Evolutionary conservation across 495 filamentous ascomycete species (phyloP).

Genomic region (Neurospora discreta): DNA sequence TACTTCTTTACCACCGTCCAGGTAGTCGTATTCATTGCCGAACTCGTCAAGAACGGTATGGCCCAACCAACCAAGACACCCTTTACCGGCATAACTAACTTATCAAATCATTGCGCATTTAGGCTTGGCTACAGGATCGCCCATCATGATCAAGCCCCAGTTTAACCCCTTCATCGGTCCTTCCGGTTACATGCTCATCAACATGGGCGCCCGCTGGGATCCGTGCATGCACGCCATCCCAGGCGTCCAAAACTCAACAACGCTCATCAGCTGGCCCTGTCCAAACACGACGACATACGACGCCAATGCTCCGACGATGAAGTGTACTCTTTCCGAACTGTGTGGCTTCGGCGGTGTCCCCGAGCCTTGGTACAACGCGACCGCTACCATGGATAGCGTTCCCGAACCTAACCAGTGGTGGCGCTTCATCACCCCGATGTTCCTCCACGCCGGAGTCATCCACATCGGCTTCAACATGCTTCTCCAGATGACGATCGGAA

Average conservation of each 20-base stretch:
- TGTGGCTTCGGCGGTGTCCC: slow-evolving; percentile 73
- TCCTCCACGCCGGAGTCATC: slow-evolving; percentile 83
- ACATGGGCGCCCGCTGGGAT: slow-evolving; percentile 88
- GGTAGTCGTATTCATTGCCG: slow-evolving; percentile 78
- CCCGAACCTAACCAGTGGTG: slow-evolving; percentile 87
- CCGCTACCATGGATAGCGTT: slow-evolving; percentile 18
- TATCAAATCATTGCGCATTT: not conserved
- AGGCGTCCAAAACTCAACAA: slow-evolving; percentile 44
- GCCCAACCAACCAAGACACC: not conserved
- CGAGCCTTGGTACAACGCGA: slow-evolving; percentile 43
- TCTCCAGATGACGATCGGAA: slow-evolving; percentile 74
- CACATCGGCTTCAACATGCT: slow-evolving; percentile 95
- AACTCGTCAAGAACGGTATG: slow-evolving; percentile 74
- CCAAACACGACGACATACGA: slow-evolving; percentile 58
- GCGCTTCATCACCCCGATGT: slow-evolving; percentile 91
- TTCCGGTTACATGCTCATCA: slow-evolving; percentile 79
- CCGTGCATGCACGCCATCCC: slow-evolving; percentile 86
- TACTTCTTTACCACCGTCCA: slow-evolving; percentile 72
- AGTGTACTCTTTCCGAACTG: slow-evolving; percentile 63
- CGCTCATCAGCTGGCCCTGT: slow-evolving; percentile 50
- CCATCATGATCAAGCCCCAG: slow-evolving; percentile 72
- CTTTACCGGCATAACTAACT: not conserved
- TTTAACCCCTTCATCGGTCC: slow-evolving; percentile 98
- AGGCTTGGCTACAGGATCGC: slow-evolving; percentile 53
- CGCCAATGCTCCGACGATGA: slow-evolving; percentile 26